phyloP scores from a whole-genome alignment of 495 filamentous ascomycete species.

The Aspergillus haitiensis region DNA sequence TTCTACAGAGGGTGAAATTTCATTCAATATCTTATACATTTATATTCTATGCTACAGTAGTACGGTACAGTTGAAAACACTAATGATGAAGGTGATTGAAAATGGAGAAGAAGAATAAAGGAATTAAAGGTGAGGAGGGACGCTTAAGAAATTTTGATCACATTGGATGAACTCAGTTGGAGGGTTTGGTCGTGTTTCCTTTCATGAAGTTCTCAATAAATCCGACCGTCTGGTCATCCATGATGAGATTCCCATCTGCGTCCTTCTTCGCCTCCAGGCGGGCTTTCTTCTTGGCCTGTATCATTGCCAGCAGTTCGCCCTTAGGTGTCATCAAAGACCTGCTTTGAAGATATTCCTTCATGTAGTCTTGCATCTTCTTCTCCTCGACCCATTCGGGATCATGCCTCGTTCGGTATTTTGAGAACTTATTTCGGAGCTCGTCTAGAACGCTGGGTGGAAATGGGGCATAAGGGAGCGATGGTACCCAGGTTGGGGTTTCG shows the following conservation, averaged over 20 bases:
- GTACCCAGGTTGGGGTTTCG: slow-evolving; percentile 71
- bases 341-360: slow-evolving; percentile 55
- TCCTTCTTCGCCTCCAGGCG: slow-evolving; percentile 31
- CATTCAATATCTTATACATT: slow-evolving; percentile 20
- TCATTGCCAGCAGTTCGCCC: slow-evolving; percentile 31
- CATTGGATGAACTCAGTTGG: slow-evolving; percentile 5
- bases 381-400: slow-evolving; percentile 58
- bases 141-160: neutral
- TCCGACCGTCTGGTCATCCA: slow-evolving; percentile 32
- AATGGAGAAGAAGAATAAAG: slow-evolving; percentile 10
- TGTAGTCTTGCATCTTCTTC: slow-evolving; percentile 57
- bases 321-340: slow-evolving; percentile 51
- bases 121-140: slow-evolving; percentile 6
- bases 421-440: slow-evolving; percentile 85
- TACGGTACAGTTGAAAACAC: slow-evolving; percentile 33
- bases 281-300: slow-evolving; percentile 28
- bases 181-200: slow-evolving; percentile 21
- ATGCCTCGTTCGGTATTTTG: slow-evolving; percentile 78
- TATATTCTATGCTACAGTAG: slow-evolving; percentile 42
- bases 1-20: neutral
- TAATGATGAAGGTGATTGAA: slow-evolving; percentile 13
- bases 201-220: slow-evolving; percentile 44
- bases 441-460: slow-evolving; percentile 78
- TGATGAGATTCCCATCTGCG: slow-evolving; percentile 38
- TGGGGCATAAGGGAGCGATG: slow-evolving; percentile 71